Conservation (phyloP, 1,284 basidiomycete genomes). For the Trichosporon sp. region DNA sequence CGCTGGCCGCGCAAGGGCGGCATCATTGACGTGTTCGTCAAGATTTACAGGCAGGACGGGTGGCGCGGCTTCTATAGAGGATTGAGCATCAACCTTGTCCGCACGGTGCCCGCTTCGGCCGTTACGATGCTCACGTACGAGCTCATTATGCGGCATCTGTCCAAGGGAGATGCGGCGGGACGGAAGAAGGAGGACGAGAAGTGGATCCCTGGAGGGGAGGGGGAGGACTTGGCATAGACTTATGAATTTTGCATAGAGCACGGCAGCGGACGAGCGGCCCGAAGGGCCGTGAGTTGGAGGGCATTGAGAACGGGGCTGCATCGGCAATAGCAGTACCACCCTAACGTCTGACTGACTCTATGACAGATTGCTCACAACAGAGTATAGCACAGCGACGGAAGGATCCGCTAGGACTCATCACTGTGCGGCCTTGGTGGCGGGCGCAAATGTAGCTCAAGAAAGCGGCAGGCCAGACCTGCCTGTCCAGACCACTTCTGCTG, state of each 20-base stretch:
- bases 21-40: conserved; percentile 64
- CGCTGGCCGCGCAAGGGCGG: conserved; percentile 46
- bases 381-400: no score
- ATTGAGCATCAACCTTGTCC: conserved; percentile 77
- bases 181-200: background rate
- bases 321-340: background rate
- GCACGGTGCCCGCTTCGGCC: conserved; percentile 89
- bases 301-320: background rate
- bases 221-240: background rate
- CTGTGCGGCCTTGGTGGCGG: no score
- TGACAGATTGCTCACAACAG: no score
- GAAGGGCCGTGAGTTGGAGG: background rate
- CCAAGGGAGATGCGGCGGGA: background rate
- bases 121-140: conserved; percentile 83
- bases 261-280: background rate
- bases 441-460: no score
- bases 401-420: no score
- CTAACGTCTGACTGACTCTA: no score
- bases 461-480: no score
- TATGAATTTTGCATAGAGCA: background rate
- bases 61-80: conserved; percentile 84
- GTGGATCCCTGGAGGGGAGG: no score
- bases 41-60: conserved; percentile 72
- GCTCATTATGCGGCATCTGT: conserved; percentile 49
- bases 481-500: no score